Evolutionary conservation across 495 filamentous ascomycete species (phyloP).

Genomic region (Penicillium robsamsonii): DNA sequence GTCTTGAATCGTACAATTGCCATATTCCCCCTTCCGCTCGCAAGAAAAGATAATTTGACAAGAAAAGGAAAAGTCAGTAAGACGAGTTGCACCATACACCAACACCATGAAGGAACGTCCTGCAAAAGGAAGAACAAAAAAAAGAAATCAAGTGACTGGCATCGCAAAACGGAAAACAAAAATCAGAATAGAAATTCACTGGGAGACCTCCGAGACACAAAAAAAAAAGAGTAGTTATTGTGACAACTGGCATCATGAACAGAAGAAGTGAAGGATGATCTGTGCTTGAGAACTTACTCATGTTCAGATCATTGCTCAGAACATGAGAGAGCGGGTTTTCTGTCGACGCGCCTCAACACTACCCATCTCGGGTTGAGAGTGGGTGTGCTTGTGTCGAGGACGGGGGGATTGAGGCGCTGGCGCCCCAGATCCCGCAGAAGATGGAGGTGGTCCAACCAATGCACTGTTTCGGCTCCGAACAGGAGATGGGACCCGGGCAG

Average conservation of each 20-base stretch:
- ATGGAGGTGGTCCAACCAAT: constrained; percentile 26
- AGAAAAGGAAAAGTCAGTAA: constrained; percentile 14
- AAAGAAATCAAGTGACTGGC: background rate
- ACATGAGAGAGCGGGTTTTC: constrained; percentile 48
- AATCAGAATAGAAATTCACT: constrained; percentile 11
- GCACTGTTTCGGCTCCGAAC: constrained; percentile 25
- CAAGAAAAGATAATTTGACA: constrained; percentile 18
- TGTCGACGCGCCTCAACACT: constrained; percentile 40
- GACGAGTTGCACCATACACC: constrained; percentile 27
- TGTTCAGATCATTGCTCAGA: constrained; percentile 21
- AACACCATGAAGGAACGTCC: constrained; percentile 18
- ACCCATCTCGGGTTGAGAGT: constrained; percentile 45
- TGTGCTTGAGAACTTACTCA: constrained; percentile 13
- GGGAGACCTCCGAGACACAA: constrained; percentile 10
- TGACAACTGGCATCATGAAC: constrained; percentile 34
- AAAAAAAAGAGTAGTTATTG: constrained; percentile 28
- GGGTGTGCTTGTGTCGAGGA: constrained; percentile 43
- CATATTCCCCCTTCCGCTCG: constrained; percentile 16
- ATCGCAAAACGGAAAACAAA: constrained; percentile 8
- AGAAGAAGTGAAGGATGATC: constrained; percentile 25
- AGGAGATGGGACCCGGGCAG: constrained; percentile 22
- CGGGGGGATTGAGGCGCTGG: constrained; percentile 28
- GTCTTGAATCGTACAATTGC: constrained; percentile 27
- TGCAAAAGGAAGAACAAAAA: constrained; percentile 4
- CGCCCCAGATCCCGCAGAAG: constrained; percentile 31